A percentile compares a stretch with the other conserved stretches of the same genome.
Evolutionary conservation across 2,329 filamentous ascomycete genomes (phyloP).

Genomic region (Stemphylium vesicarium): DNA sequence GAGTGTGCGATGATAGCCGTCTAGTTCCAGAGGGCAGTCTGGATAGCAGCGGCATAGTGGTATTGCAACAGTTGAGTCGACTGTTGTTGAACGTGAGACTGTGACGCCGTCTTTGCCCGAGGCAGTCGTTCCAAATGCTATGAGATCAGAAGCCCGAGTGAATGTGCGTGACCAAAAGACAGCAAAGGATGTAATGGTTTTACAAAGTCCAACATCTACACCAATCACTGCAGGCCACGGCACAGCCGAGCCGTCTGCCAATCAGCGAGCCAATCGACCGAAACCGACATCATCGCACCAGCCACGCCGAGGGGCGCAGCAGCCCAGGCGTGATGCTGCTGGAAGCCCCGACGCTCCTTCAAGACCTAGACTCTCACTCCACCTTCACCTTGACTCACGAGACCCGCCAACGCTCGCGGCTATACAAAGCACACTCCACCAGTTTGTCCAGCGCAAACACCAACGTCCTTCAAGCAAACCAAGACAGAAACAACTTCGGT

Average conservation of each 20-base stretch:
- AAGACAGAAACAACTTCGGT: constrained; percentile 3
- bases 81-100: no score
- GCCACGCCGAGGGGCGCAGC: constrained; percentile 28
- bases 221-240: constrained; percentile 12
- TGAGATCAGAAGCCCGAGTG: no score
- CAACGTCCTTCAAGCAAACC: constrained; percentile 12
- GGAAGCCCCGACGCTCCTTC: constrained; percentile 16
- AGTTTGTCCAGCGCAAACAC: constrained; percentile 29
- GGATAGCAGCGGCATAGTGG: no score
- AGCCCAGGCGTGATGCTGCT: constrained; percentile 24
- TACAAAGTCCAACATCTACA: no score
- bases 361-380: constrained; percentile 32
- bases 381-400: constrained; percentile 35
- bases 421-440: constrained; percentile 42
- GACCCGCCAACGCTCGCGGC: constrained; percentile 28
- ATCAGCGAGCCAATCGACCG: constrained; percentile 16
- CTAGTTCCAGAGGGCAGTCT: no score
- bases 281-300: constrained; percentile 6
- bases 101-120: no score
- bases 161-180: no score
- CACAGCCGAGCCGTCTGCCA: constrained; percentile 19
- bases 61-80: no score
- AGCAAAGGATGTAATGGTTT: no score
- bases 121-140: no score
- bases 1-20: no score